Base-by-base conservation (phyloP, 2,329 filamentous ascomycete species). In the Colletotrichum sp. region DNA sequence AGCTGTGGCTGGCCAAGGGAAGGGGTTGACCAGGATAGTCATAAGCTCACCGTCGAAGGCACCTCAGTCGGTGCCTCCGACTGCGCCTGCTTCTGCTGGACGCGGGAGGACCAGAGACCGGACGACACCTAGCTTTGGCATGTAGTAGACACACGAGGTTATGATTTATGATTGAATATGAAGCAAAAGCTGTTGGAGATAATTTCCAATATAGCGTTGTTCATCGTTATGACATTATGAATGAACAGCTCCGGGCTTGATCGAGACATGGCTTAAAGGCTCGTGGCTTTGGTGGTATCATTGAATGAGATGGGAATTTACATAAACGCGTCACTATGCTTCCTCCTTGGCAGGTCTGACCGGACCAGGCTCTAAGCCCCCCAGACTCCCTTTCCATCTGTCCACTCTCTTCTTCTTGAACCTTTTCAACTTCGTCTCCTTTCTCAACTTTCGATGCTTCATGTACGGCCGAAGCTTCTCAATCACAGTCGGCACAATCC, bases 1-100 rank as follows among this genome's bases (percentile, higher is more conserved):
- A 12, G 85, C 86, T 74, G 83, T 87, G 6, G 85, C 83, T 15
- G 72, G 72, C 60, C 67, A 71, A 15, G 43, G 67, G 24, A 26
- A 71, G 21, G 78, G 78, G 43, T 34, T 70, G n/a, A 43, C 52
- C 4, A 69, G 36, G 16, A 76, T 76, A 60, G 28, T 70, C 9
- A 59, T 59, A 16, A 66, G 63, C 16, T 66, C 70, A 1, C 60
- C 70, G 64, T 18, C 34, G 16, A 36, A 28, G 24, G 12, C 12
- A 15, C 3, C 13, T 13, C 24, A 24, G 4, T 16, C 34, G 24
- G 32, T 26, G 30, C 3, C 30, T 8, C 30, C n/a, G 21, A 13
- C 43, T 16, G 10, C 52, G 28, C 7, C 70, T 18, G 28, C 15
- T 13, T 15, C 39, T 3, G 18, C 10, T 39, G 57, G 39, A 5